These are phyloP conservation scores for Penicillium taxi DNA, from an alignment of 495 filamentous ascomycete species.

Conservation along the genomic window DNA sequence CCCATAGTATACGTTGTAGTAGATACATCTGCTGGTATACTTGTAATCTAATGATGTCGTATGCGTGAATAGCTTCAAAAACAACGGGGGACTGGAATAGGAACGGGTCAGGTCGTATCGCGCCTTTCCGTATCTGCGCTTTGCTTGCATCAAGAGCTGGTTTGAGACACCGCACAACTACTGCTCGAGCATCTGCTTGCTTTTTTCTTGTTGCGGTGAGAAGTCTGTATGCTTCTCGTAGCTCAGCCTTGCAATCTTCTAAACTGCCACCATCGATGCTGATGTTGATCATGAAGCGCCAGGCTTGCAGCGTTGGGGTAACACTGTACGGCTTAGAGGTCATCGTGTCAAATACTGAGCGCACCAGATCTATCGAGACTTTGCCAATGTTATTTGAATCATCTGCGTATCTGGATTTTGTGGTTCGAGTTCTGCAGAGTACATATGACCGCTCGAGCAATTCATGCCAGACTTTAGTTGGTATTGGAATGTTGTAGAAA, in stretches of 20 bases:
- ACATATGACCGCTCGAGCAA: conserved; percentile 55
- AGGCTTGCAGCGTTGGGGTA: conserved; percentile 46
- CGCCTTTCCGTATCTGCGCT: not conserved
- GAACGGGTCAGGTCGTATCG: conserved; percentile 2
- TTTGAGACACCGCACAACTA: conserved; percentile 20
- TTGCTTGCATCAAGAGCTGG: conserved; percentile 8
- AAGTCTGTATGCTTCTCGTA: conserved; percentile 27
- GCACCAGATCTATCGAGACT: conserved; percentile 36
- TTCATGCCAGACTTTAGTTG: conserved; percentile 45
- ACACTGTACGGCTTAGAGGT: conserved; percentile 49
- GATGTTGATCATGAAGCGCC: conserved; percentile 41
- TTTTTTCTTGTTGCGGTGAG: conserved; percentile 21
- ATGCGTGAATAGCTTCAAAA: conserved; percentile 29
- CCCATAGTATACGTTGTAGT: conserved; percentile 8
- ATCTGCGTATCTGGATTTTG: conserved; percentile 9
- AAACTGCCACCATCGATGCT: conserved; percentile 13
- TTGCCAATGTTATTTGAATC: conserved; percentile 7
- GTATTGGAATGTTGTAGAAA: conserved; percentile 45
- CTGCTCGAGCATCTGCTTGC: conserved; percentile 16
- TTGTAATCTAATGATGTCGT: conserved; percentile 29
- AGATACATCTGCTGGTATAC: conserved; percentile 26
- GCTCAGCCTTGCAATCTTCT: conserved; percentile 16
- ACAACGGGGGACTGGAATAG: conserved; percentile 21
- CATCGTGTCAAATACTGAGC: conserved; percentile 47
- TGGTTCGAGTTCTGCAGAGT: conserved; percentile 26